Evolutionary conservation across 352 stramenopile species (phyloP), one percentile per base, ranked within the genome.

Genomic region (Blastocystis sp.): DNA sequence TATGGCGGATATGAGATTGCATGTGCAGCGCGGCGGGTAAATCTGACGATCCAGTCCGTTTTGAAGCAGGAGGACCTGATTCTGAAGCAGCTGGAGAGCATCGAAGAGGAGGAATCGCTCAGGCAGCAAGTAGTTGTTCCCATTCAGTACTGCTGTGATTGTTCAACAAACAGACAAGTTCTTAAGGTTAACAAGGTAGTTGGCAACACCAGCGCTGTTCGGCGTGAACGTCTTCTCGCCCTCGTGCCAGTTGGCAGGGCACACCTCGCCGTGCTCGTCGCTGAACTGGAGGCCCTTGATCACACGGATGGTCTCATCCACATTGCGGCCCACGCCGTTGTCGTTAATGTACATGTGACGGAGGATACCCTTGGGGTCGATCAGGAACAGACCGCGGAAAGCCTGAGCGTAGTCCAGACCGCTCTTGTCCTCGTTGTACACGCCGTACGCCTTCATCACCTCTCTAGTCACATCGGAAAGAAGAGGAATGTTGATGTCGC

Each of bases 371-470:
- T 87, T 77, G 24, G 62, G 62, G 59, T 87, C 77, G 40, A 87
- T 87, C 65, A 87, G 21, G 77, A 87, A 87, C 43, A 87, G 65
- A 52, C 77, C 77, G 43, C 77, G 77, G 77, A 87, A 87, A n/a
- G 77, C 77, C 65, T 87, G 77, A n/a, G 77, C 77, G 40, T 87
- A 87, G 34, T 87, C 77, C 19, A 87, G 61, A 76, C 77, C 77
- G 2, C 59, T 78, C 48, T 60, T 68, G 40, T 87, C 77, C 62
- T 74, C 62, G 54, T 87, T 87, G 65, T 77, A 87, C 42, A 87
- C 77, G 38, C 77, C 77, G 54, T 87, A 87, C 79, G 77, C 77
- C 77, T 87, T 87, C 77, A 87, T 87, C 38, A 64, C 68, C 3
- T 87, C 77, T 21, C 77, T 4, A 3, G 62, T 77, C 2, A 87